Base-by-base conservation (phyloP, 768 basidiomycete species). In the Cystofilobasidium macerans region DNA sequence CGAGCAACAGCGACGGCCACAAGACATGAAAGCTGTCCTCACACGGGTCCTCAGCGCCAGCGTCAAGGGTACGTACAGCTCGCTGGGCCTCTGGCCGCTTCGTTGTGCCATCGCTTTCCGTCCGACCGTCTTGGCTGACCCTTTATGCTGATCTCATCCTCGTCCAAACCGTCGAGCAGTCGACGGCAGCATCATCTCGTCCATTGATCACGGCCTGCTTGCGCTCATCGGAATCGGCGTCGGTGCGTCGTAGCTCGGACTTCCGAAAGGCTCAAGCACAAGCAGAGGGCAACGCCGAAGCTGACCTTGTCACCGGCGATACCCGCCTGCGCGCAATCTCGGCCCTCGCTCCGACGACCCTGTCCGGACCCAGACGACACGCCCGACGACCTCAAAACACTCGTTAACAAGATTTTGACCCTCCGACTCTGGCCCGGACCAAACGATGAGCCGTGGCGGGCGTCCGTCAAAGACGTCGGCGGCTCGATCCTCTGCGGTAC, bases 211-310 rank as follows among this genome's bases (percentile, higher is more conserved):
- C 70, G 93, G 93, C 1, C 78, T 97, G 35, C 86, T 97, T 82
- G 87, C 93, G 24, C 82, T 97, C 20, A 84, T 97, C 38, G 93
- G 93, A 32, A 88, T 97, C 70, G 88, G 87, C 48, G 79, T 80
- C 77, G 88, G 88, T 87, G 78, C 70, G 80, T 28, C 22, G 24
- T 57, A 28, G 3, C n/a, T 54, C 30, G 16, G 18, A 9, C 53
- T 22, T 26, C 30, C n/a, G n/a, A n/a, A n/a, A n/a, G n/a, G n/a
- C n/a, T n/a, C n/a, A n/a, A n/a, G n/a, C n/a, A n/a, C n/a, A n/a
- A n/a, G n/a, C n/a, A n/a, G n/a, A n/a, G n/a, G n/a, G n/a, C n/a
- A n/a, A n/a, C n/a, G n/a, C n/a, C 22, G 8, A 33, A 51, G 28
- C 59, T 51, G 43, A 32, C 14, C 53, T 57, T n/a, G n/a, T n/a